Percentiles rank a stretch among this genome's conserved stretches.
These are phyloP conservation scores for Metschnikowia drakensbergensis DNA, from an alignment of 805 yeast species.

Conservation along the genomic window DNA sequence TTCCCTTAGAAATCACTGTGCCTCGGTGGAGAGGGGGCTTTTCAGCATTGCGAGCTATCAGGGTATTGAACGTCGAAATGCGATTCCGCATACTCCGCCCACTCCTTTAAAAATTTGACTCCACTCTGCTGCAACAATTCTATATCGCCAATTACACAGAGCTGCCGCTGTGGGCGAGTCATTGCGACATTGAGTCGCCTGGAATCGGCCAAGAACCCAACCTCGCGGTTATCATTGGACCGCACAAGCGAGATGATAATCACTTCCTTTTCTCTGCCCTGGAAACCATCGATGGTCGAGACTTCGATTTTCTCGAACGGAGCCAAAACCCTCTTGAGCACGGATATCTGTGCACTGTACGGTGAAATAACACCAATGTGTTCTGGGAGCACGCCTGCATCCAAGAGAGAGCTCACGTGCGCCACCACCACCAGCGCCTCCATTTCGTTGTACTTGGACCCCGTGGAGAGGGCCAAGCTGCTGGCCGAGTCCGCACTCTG, in stretches of 20 bases:
- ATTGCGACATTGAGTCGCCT: slow-evolving; percentile 89
- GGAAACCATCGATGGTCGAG: slow-evolving; percentile 93
- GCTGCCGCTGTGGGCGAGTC: slow-evolving; percentile 81
- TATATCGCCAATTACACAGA: slow-evolving; percentile 83
- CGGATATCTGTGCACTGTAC: slow-evolving; percentile 78
- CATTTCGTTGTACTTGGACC: slow-evolving; percentile 72
- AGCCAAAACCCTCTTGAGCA: slow-evolving; percentile 41
- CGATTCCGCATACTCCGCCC: slow-evolving; percentile 71
- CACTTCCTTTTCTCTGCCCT: slow-evolving; percentile 91
- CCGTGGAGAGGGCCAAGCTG: slow-evolving; percentile 18
- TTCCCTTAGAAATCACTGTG: too few relatives aligned
- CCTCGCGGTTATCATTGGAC: slow-evolving; percentile 63
- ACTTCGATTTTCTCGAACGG: slow-evolving; percentile 56
- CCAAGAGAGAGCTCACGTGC: slow-evolving; percentile 52
- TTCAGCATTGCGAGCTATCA: slow-evolving; percentile 26
- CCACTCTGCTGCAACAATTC: slow-evolving; percentile 53
- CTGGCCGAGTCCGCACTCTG: slow-evolving; percentile 28
- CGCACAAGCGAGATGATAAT: slow-evolving; percentile 79
- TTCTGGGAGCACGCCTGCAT: slow-evolving; percentile 48
- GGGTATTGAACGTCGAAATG: slow-evolving; percentile 68
- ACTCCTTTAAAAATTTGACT: slow-evolving; percentile 49
- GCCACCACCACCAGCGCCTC: slow-evolving; percentile 61
- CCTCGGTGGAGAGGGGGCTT: neutral
- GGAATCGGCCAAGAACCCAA: slow-evolving; percentile 79
- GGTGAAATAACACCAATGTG: slow-evolving; percentile 88